Conservation (phyloP, 1,139 yeast genomes). For the Zygosaccharomyces sapae region DNA sequence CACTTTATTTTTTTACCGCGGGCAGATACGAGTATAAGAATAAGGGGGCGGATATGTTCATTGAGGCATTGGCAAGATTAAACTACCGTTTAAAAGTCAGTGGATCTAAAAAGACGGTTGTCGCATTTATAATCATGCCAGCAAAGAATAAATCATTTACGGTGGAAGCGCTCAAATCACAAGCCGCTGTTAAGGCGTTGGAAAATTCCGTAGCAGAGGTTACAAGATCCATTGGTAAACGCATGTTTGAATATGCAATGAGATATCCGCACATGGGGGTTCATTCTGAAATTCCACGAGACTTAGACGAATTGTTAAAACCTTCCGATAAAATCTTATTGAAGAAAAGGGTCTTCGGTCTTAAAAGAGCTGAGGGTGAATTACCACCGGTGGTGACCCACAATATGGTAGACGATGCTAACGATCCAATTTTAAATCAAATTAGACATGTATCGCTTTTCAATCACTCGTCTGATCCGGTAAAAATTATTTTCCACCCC, state of each 20-base stretch:
- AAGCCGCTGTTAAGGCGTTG: constrained; percentile 89
- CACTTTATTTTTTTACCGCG: constrained; percentile 91
- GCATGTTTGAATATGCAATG: constrained; percentile 88
- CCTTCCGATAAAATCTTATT: constrained; percentile 85
- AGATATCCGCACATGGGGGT: constrained; percentile 60
- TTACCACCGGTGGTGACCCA: constrained; percentile 98
- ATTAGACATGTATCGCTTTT: constrained; percentile 88
- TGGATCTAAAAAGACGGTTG: constrained; percentile 86
- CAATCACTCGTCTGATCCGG: constrained; percentile 86
- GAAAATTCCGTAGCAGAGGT: constrained; percentile 88
- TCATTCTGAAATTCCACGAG: constrained; percentile 49
- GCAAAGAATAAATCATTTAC: constrained; percentile 92
- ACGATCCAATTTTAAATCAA: constrained; percentile 87
- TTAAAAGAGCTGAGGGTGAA: constrained; percentile 72
- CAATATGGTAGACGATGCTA: constrained; percentile 89
- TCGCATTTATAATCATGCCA: constrained; percentile 98
- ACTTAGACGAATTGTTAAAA: constrained; percentile 73
- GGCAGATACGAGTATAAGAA: constrained; percentile 96
- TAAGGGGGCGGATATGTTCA: constrained; percentile 94
- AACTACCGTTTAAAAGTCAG: constrained; percentile 79
- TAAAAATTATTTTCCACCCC: constrained; percentile 94
- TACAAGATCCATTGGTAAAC: constrained; percentile 79
- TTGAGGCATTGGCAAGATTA: constrained; percentile 87
- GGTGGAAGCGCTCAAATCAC: constrained; percentile 92
- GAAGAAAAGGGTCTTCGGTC: constrained; percentile 89